Conservation (phyloP, 2,329 filamentous ascomycete genomes). For the Diaporthe amygdali region DNA sequence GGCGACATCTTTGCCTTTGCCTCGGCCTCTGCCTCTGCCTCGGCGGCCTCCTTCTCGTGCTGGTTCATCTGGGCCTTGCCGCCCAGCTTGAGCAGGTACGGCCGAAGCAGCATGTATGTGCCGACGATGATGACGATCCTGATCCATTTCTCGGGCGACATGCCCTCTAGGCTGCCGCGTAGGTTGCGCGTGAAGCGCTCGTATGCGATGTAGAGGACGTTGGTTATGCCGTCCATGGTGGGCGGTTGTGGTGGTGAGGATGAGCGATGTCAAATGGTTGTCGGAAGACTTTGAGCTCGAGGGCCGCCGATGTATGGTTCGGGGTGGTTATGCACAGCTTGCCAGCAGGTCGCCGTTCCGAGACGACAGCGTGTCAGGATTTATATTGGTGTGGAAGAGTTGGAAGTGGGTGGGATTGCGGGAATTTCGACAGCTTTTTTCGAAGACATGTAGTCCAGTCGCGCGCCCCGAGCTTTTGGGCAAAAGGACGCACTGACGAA, state of each 20-base stretch:
- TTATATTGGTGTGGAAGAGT: not conserved
- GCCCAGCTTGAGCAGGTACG: slow-evolving; percentile 73
- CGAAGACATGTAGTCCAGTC: slow-evolving; percentile 2
- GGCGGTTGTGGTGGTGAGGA: not conserved
- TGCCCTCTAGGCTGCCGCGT: slow-evolving; percentile 50
- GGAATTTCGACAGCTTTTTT: slow-evolving; percentile 10
- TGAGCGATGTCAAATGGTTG: not conserved
- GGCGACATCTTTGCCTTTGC: slow-evolving; percentile 62
- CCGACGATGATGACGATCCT: slow-evolving; percentile 75
- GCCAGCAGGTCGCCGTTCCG: not conserved
- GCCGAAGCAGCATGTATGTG: slow-evolving; percentile 75
- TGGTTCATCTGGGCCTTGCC: slow-evolving; percentile 67
- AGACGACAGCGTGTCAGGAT: not conserved
- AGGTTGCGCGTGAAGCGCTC: slow-evolving; percentile 55
- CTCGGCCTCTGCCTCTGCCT: slow-evolving; percentile 45
- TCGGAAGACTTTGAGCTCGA: not conserved
- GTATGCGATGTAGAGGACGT: slow-evolving; percentile 31
- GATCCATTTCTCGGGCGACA: slow-evolving; percentile 63
- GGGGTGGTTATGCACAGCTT: not conserved
- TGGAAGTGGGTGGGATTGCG: not conserved
- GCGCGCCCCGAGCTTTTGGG: slow-evolving; percentile 6
- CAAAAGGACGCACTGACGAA: slow-evolving; percentile 13
- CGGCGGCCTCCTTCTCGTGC: slow-evolving; percentile 64
- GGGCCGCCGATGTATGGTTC: not conserved
- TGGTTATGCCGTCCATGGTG: slow-evolving; percentile 34